Evolutionary conservation across 305 asterid species (phyloP).

Genomic region (Andrographis paniculata): DNA sequence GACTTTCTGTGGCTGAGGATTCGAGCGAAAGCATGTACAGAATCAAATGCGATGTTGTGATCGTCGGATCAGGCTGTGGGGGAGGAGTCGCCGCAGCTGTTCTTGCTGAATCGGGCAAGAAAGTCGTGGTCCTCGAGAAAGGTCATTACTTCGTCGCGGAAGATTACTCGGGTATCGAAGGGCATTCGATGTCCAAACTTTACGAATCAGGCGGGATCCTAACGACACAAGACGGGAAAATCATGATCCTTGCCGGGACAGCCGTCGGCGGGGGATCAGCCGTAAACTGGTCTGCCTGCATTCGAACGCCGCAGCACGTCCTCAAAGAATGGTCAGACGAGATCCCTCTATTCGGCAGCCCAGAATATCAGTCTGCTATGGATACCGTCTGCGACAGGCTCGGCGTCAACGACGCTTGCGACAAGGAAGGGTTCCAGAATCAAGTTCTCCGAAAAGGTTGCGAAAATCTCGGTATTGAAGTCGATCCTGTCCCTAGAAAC

Average conservation of each 20-base stretch:
- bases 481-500: conserved; percentile 51
- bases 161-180: conserved; percentile 85
- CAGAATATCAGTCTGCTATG: conserved; percentile 66
- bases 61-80: conserved; percentile 90
- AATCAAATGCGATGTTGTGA: conserved; percentile 73
- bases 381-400: conserved; percentile 61
- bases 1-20: conserved; percentile 34
- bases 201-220: conserved; percentile 66
- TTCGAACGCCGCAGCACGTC: conserved; percentile 62
- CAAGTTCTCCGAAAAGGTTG: conserved; percentile 62
- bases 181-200: conserved; percentile 54
- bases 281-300: conserved; percentile 79
- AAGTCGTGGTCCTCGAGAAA: conserved; percentile 76
- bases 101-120: conserved; percentile 69
- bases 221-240: conserved; percentile 56
- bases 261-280: conserved; percentile 92
- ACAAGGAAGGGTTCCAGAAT: conserved; percentile 61
- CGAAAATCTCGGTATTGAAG: conserved; percentile 54
- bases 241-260: conserved; percentile 60
- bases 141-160: conserved; percentile 65
- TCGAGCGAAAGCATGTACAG: conserved; percentile 16
- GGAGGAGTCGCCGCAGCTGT: conserved; percentile 88
- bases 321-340: conserved; percentile 63
- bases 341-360: conserved; percentile 38
- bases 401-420: conserved; percentile 56